Conservation (phyloP, 2,329 filamentous ascomycete species). For the Tympanopsis confertula region DNA sequence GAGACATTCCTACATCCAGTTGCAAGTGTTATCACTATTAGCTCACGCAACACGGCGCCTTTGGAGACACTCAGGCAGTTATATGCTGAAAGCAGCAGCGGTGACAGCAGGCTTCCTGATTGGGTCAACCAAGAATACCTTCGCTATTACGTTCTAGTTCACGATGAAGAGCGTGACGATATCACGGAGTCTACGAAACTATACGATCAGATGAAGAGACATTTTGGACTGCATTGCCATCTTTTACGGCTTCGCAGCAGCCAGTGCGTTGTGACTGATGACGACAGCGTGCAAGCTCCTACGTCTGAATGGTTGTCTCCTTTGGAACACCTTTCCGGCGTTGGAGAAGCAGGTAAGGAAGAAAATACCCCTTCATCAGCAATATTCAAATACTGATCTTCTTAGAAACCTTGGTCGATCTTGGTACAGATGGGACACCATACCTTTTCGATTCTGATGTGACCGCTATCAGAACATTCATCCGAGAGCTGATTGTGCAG, state of each 20-base stretch:
- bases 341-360: slow-evolving; percentile 25
- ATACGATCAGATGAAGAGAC: slow-evolving; percentile 63
- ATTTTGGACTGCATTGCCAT: slow-evolving; percentile 61
- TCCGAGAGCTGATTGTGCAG: slow-evolving; percentile 57
- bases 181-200: slow-evolving; percentile 52
- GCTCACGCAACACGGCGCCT: slow-evolving; percentile 46
- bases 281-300: slow-evolving; percentile 48
- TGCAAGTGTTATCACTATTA: slow-evolving; percentile 56
- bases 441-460: slow-evolving; percentile 56
- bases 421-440: slow-evolving; percentile 26
- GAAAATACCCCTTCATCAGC: too few relatives aligned
- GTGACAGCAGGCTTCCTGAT: slow-evolving; percentile 40
- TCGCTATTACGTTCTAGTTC: slow-evolving; percentile 59
- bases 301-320: slow-evolving; percentile 53
- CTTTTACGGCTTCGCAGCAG: slow-evolving; percentile 50
- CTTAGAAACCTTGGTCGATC: not conserved
- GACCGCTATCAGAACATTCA: slow-evolving; percentile 47
- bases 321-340: slow-evolving; percentile 45
- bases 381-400: too few relatives aligned
- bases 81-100: slow-evolving; percentile 36
- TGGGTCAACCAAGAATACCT: slow-evolving; percentile 59
- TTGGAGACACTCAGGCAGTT: slow-evolving; percentile 53
- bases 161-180: slow-evolving; percentile 60
- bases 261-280: slow-evolving; percentile 51
- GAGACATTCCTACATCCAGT: slow-evolving; percentile 60